Evolutionary conservation across 441 rosid genomes (phyloP), one percentile per base, ranked within the genome.

Genomic region (Syzygium syzygioides): DNA sequence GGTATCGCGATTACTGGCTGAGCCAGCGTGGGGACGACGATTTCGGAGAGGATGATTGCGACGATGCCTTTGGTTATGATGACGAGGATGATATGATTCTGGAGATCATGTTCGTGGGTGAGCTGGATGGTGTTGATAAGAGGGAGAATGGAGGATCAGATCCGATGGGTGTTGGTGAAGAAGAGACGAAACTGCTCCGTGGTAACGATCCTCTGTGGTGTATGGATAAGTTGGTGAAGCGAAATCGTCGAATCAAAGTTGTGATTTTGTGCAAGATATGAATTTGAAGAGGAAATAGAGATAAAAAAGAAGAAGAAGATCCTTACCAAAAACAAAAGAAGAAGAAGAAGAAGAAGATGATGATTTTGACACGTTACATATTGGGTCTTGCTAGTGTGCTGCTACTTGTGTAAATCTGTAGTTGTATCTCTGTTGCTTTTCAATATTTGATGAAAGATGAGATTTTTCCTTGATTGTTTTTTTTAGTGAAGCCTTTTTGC

Each of bases 1-100:
- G 93, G 91, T 93, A 92, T 86, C 92, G 92, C 62, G 92, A 93
- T 54, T 93, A 86, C 88, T 93, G 94, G 95, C 88, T 92, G 60
- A 92, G 90, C 86, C 76, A 88, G 50, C 92, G 76, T 50, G 88
- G 87, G 56, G 94, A 92, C 89, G 92, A 88, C 41, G 88, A 86
- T 62, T 91, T 92, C 87, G 91, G 84, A 19, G 90, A 88, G 18
- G 56, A 87, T 30, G 88, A 56, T 41, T 79, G 62, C n/a, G 91
- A 88, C 23, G 55, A 87, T 25, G 80, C 55, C 25, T 88, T 41
- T 7, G 56, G 8, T 1, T 76, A 28, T 4, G 89, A 56, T 7
- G 84, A 60, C 4, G 88, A 79, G 14, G 87, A 91, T 32, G 92
- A 85, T 41, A 41, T 23, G 18, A 76, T 76, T 13, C 18, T 1